phyloP scores from a whole-genome alignment of 1,284 basidiomycete species.

The Abortiporus biennis region DNA sequence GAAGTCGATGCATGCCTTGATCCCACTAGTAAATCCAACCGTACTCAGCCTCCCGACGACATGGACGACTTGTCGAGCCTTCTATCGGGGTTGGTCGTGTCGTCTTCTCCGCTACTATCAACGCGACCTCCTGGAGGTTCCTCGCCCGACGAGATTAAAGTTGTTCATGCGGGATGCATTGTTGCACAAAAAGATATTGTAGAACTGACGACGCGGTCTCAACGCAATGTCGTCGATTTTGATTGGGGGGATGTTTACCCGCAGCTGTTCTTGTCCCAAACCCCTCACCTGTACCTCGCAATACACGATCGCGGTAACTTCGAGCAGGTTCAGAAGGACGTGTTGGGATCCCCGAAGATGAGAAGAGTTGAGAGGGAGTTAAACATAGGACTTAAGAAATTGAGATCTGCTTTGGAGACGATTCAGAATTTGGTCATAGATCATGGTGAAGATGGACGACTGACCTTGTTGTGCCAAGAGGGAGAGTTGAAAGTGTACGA shows the following conservation, averaged over 20 bases:
- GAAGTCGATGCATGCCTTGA: constrained; percentile 42
- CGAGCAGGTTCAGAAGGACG: constrained; percentile 32
- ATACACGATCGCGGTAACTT: constrained; percentile 43
- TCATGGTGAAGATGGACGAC: constrained; percentile 34
- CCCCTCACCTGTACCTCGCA: constrained; percentile 42
- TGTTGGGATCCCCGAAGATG: constrained; percentile 30
- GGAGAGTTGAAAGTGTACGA: constrained; percentile 18
- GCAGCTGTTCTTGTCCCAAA: constrained; percentile 53
- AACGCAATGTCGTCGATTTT: constrained; percentile 11
- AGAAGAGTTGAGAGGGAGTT: constrained; percentile 22
- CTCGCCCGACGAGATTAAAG: constrained; percentile 4
- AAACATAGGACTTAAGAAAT: constrained; percentile 31
- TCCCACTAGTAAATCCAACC: background rate
- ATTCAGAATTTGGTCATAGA: constrained; percentile 38
- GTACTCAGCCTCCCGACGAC: background rate
- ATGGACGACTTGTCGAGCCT: constrained; percentile 8
- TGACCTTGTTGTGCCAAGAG: constrained; percentile 39
- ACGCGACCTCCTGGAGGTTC: background rate
- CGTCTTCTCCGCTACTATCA: constrained; percentile 6
- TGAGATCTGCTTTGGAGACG: constrained; percentile 31
- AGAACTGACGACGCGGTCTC: constrained; percentile 34
- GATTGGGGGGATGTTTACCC: constrained; percentile 35
- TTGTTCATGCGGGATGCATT: constrained; percentile 16
- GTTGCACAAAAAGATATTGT: constrained; percentile 31
- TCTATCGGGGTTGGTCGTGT: constrained; percentile 6